Conservation (phyloP, 2,329 filamentous ascomycete genomes). For the Apiospora arundinis region DNA sequence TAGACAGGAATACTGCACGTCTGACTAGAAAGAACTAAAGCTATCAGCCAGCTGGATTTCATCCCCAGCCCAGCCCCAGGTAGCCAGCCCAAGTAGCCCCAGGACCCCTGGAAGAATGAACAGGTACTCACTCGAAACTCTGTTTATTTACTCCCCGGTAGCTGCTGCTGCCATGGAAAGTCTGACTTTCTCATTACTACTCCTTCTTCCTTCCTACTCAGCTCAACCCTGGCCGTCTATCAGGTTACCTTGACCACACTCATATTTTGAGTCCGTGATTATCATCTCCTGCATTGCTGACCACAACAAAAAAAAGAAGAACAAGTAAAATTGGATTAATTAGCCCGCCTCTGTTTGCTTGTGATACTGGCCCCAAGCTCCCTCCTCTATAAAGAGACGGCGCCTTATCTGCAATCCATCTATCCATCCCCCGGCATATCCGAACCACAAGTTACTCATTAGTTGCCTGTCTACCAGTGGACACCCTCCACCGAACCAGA, state of each 20-base stretch:
- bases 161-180: conserved; percentile 2
- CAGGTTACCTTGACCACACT: not conserved
- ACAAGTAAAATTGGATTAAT: not conserved
- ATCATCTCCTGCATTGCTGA: not conserved
- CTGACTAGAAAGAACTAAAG: too few species aligned
- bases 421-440: conserved; percentile 1
- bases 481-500: conserved; percentile 4
- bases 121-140: not conserved
- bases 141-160: conserved; percentile 17
- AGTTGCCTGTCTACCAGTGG: conserved; percentile 14
- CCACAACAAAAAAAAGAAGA: not conserved
- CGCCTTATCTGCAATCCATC: not conserved
- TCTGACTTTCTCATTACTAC: not conserved
- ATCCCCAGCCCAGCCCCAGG: not conserved
- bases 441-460: not conserved
- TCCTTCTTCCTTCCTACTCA: not conserved
- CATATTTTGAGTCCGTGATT: not conserved
- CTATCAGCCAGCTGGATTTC: not conserved
- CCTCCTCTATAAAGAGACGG: conserved; percentile 5
- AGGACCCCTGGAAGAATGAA: not conserved
- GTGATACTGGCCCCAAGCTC: not conserved
- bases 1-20: not conserved
- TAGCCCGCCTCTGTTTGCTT: not conserved
- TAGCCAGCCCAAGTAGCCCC: too few species aligned
- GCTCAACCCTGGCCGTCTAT: not conserved